Percentiles rank a stretch among this genome's conserved stretches.
Conservation (phyloP, 345 rosid genomes). For the Acer negundo region DNA sequence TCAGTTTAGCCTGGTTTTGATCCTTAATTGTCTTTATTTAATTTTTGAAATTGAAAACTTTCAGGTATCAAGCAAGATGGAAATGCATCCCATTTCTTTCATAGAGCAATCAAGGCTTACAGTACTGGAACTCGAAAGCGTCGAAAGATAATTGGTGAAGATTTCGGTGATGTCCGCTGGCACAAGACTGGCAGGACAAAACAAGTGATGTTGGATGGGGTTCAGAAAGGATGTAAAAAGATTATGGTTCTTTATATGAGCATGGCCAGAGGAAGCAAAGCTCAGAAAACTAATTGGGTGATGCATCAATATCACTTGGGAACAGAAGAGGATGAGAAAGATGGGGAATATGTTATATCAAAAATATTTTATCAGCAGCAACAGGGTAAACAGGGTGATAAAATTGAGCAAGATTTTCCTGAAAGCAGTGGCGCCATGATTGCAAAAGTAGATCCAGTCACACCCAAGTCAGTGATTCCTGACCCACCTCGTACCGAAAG, state of each 20-base stretch:
- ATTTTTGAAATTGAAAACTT: conserved; percentile 9
- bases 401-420: conserved; percentile 48
- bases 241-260: conserved; percentile 86
- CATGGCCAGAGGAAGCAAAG: conserved; percentile 58
- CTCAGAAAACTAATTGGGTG: conserved; percentile 91
- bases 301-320: conserved; percentile 99
- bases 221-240: conserved; percentile 85
- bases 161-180: conserved; percentile 91
- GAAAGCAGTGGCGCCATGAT: conserved; percentile 39
- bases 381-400: conserved; percentile 54
- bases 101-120: conserved; percentile 86
- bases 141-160: conserved; percentile 79
- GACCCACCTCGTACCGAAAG: conserved; percentile 57
- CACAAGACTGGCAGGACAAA: conserved; percentile 95
- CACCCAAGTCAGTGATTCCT: conserved; percentile 73
- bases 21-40: background rate
- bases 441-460: conserved; percentile 66
- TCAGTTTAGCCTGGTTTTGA: conserved; percentile 12
- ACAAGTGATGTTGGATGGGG: conserved; percentile 74
- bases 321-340: conserved; percentile 84
- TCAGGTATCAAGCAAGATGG: conserved; percentile 88
- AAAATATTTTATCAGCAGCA: conserved; percentile 84
- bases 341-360: conserved; percentile 79
- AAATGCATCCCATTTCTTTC: conserved; percentile 75
- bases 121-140: conserved; percentile 93